phyloP scores from a whole-genome alignment of 768 basidiomycete species.

The Symmetrospora coprosmae region DNA sequence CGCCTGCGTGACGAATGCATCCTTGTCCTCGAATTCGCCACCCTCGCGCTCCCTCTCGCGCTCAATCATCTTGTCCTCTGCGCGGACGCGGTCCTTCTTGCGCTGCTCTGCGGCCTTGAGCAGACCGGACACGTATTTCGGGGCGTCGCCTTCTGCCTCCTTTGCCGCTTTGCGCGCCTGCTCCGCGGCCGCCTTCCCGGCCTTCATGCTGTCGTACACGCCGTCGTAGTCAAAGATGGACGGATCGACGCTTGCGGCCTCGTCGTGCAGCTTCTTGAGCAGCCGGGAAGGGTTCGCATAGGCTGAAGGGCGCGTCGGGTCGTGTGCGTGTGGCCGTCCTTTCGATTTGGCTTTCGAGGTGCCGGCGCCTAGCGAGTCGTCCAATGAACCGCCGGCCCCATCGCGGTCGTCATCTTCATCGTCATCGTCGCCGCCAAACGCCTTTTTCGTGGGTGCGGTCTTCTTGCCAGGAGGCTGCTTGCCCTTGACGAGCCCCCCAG shows the following conservation, averaged over 20 bases:
- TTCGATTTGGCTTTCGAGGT: not conserved
- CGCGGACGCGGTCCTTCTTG: slow-evolving; percentile 70
- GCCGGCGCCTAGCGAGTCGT: not conserved
- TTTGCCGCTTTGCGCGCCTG: slow-evolving; percentile 59
- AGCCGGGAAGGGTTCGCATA: slow-evolving; percentile 22
- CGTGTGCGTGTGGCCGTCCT: not conserved
- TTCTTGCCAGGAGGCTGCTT: not conserved
- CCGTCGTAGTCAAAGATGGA: slow-evolving; percentile 91
- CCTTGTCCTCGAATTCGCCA: slow-evolving; percentile 83
- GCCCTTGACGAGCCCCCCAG: not conserved
- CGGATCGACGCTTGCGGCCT: slow-evolving; percentile 61
- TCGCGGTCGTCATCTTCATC: slow-evolving; percentile 1
- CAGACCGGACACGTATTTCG: slow-evolving; percentile 78
- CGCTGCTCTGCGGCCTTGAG: slow-evolving; percentile 71
- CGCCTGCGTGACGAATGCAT: slow-evolving; percentile 90
- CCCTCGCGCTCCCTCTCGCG: slow-evolving; percentile 86
- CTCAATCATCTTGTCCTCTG: slow-evolving; percentile 96
- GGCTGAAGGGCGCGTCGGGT: not conserved
- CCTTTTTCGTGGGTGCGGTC: not conserved
- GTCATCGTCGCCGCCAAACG: slow-evolving; percentile 15
- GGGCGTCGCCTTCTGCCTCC: slow-evolving; percentile 65
- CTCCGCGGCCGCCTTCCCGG: slow-evolving; percentile 60
- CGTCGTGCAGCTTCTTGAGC: slow-evolving; percentile 49
- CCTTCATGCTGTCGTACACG: slow-evolving; percentile 90
- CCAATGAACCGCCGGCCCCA: not conserved